Evolutionary conservation across 192 early-diverging fungal species (phyloP), one percentile per base, ranked within the genome.

Genomic region (Linnemannia zychae): DNA sequence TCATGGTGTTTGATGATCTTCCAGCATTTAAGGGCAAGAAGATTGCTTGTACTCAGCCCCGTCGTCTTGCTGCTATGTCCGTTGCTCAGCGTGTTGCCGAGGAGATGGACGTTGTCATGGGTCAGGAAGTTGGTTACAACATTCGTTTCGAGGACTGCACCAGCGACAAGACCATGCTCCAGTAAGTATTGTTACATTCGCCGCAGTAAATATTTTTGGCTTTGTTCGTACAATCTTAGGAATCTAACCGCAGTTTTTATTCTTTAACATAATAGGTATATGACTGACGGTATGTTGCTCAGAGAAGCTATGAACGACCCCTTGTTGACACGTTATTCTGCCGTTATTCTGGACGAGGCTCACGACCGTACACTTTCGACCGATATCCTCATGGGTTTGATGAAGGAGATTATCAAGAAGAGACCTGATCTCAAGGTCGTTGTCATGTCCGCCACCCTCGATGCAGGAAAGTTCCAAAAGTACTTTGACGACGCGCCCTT

Each of bases 231-330:
- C 40, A 44, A 44, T 3, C 31, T 34, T 24, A 22, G 47, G 63
- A 28, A 65, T 46, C 40, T 52, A 31, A 70, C 48, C 66, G 48
- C 76, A 52, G 76, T 50, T 46, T 48, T 75, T 60, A 28, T 52
- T 75, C 44, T 37, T 73, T 18, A 36, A 73, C 76, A n/a, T 37
- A 3, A 17, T 82, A 84, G 83, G 71, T 99, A 98, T 89, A 97
- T 98, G 91, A 99, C 99, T 1, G 98, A 99, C 88, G 99, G 99
- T 96, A 99, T 99, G 98, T 91, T 99, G 38, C 86, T 99, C 47
- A 94, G 98, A 67, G 98, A 99, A 88, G 98, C 98, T 44, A 99
- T 99, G 98, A 93, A 92, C 24, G 98, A 99, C 84, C 98, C 97
- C 40, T 69, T 93, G 67, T 86, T 99, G 52, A 88, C 89, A 33